A percentile compares a stretch with the other conserved stretches of the same genome.
phyloP scores from a whole-genome alignment of 2,329 filamentous ascomycete species.

The Aspergillus pseudonomiae region DNA sequence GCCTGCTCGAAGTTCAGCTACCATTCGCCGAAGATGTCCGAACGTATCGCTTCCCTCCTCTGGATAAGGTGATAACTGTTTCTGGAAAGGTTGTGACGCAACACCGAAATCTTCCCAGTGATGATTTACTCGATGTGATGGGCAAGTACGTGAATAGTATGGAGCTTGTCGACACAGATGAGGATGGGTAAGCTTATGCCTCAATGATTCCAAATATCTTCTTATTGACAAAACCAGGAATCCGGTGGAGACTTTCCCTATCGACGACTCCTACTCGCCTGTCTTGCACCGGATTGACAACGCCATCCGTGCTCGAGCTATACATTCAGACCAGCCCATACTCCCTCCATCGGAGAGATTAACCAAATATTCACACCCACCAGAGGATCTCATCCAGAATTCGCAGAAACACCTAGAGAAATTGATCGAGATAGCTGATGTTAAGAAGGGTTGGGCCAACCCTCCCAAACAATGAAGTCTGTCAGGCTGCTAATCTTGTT shows the following conservation, averaged over 20 bases:
- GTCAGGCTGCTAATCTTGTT: constrained; percentile 28
- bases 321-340: constrained; percentile 68
- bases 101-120: constrained; percentile 79
- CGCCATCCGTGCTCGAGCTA: constrained; percentile 79
- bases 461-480: not conserved
- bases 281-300: constrained; percentile 86
- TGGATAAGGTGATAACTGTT: constrained; percentile 86
- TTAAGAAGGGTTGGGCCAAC: constrained; percentile 71
- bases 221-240: constrained; percentile 41
- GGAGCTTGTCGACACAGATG: constrained; percentile 77
- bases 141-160: constrained; percentile 89
- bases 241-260: constrained; percentile 68
- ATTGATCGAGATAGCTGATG: constrained; percentile 70
- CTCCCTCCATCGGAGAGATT: constrained; percentile 66
- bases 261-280: constrained; percentile 83
- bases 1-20: constrained; percentile 83
- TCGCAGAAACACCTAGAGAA: constrained; percentile 62
- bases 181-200: constrained; percentile 64
- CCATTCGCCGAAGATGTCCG: constrained; percentile 93
- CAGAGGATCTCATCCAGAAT: constrained; percentile 64
- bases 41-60: constrained; percentile 84
- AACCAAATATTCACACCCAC: constrained; percentile 72
- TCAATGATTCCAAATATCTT: not conserved
- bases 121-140: constrained; percentile 79
- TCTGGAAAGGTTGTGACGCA: constrained; percentile 77